Conservation (phyloP, 192 early-diverging fungal species). For the Linnemannia schmuckeri region DNA sequence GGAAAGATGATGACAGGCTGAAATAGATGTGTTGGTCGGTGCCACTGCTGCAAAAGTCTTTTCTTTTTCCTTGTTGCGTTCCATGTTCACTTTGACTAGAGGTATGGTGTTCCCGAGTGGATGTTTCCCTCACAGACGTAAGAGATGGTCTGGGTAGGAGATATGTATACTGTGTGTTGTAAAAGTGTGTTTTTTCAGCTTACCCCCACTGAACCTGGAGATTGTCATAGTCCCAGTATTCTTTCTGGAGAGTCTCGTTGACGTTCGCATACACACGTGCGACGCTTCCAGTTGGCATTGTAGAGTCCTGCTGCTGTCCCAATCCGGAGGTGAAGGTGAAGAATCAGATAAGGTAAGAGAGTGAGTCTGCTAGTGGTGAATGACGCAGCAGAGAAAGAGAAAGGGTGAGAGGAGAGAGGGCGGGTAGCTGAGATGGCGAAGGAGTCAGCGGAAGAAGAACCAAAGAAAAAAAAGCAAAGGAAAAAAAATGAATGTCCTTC, state of each 20-base stretch:
- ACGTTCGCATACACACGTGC: conserved; percentile 94
- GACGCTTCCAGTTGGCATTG: conserved; percentile 66
- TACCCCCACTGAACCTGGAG: conserved; percentile 94
- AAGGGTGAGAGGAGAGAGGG: not conserved
- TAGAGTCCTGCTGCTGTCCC: conserved; percentile 7
- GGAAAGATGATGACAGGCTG: conserved; percentile 16
- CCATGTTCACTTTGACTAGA: not conserved
- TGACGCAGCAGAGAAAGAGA: not conserved
- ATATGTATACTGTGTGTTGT: not conserved
- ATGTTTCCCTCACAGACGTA: not conserved
- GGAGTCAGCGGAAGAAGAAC: conserved; percentile 11
- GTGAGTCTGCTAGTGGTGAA: not conserved
- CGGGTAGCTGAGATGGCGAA: not conserved
- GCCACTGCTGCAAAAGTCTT: not conserved
- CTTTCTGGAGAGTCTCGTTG: conserved; percentile 81
- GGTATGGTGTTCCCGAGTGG: not conserved
- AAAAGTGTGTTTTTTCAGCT: conserved; percentile 20
- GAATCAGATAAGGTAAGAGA: not conserved
- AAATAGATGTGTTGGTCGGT: conserved; percentile 1
- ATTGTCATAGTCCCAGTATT: conserved; percentile 99
- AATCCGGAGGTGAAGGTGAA: not conserved
- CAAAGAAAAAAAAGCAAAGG: not conserved
- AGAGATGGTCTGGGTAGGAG: not conserved
- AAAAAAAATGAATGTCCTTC: conserved; percentile 4
- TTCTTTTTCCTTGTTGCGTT: not conserved